Percentiles rank a stretch among this genome's conserved stretches.
These are phyloP conservation scores for Perilla frutescens DNA, from an alignment of 257 asterid species.

Conservation along the genomic window DNA sequence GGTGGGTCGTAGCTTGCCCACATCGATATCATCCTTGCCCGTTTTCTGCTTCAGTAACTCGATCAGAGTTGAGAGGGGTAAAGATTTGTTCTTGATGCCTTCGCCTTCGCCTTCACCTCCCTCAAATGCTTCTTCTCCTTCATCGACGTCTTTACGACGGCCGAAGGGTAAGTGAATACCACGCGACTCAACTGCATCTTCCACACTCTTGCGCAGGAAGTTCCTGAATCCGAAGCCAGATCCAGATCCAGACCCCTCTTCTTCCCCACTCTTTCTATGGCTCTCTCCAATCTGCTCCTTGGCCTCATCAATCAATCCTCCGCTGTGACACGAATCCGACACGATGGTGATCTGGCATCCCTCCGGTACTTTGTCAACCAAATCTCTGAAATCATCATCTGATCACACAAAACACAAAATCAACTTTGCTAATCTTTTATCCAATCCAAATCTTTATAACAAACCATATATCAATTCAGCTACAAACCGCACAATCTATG, in stretches of 20 bases:
- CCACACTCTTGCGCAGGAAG: constrained; percentile 61
- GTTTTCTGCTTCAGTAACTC: constrained; percentile 91
- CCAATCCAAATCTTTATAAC: too few species aligned
- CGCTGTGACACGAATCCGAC: constrained; percentile 98
- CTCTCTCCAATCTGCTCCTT: constrained; percentile 98
- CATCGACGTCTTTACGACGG: constrained; percentile 37
- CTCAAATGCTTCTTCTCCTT: constrained; percentile 45
- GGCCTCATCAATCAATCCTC: constrained; percentile 87
- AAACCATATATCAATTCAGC: too few species aligned
- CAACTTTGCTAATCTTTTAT: background rate
- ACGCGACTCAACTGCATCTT: constrained; percentile 73
- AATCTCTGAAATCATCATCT: constrained; percentile 98
- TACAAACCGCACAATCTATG: background rate
- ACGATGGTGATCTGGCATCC: constrained; percentile 87
- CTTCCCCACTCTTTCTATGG: constrained; percentile 45
- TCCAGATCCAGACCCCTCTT: constrained; percentile 27
- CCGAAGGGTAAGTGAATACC: constrained; percentile 66
- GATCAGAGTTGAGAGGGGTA: constrained; percentile 81
- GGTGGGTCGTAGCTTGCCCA: constrained; percentile 88
- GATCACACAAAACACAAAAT: constrained; percentile 23
- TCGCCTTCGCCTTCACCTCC: constrained; percentile 33
- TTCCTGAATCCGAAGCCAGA: constrained; percentile 72
- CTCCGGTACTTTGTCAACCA: constrained; percentile 84
- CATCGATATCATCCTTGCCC: constrained; percentile 88
- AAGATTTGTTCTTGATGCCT: constrained; percentile 64